Conservation (phyloP, 176 grass and related monocot species). For the Avena sativa region DNA sequence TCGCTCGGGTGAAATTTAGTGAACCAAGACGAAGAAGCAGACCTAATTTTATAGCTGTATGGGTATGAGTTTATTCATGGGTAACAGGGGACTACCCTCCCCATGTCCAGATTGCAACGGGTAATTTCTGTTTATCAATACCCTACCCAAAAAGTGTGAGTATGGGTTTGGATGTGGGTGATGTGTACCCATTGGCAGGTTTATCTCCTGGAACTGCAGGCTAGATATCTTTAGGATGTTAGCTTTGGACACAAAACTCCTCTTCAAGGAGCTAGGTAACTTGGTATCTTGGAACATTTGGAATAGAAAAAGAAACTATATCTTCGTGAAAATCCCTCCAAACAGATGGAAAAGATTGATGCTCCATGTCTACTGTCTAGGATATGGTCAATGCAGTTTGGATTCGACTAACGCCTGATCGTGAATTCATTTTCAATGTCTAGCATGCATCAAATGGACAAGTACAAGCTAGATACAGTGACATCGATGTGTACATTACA, state of each 20-base stretch:
- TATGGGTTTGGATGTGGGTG: too few species aligned
- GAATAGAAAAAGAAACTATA: background rate
- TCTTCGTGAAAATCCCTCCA: background rate
- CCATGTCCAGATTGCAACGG: too few species aligned
- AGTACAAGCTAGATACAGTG: background rate
- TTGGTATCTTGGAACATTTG: constrained; percentile 1
- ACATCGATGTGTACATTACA: background rate
- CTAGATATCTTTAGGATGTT: constrained; percentile 3
- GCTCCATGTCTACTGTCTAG: background rate
- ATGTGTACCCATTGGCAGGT: too few species aligned
- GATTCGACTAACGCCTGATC: background rate
- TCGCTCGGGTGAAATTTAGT: too few species aligned
- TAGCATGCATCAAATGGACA: background rate
- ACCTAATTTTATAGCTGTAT: too few species aligned
- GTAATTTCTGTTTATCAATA: too few species aligned
- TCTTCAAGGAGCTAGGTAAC: constrained; percentile 5
- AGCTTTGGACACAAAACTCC: background rate
- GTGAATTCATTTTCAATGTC: background rate
- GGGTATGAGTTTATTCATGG: too few species aligned
- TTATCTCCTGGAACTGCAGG: background rate
- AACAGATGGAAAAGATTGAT: background rate
- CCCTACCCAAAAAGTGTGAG: too few species aligned
- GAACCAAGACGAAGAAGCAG: too few species aligned
- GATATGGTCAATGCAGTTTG: constrained; percentile 7
- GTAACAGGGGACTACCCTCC: too few species aligned